Conservation (phyloP, 495 filamentous ascomycete genomes). For the Talaromyces wortmannii region DNA sequence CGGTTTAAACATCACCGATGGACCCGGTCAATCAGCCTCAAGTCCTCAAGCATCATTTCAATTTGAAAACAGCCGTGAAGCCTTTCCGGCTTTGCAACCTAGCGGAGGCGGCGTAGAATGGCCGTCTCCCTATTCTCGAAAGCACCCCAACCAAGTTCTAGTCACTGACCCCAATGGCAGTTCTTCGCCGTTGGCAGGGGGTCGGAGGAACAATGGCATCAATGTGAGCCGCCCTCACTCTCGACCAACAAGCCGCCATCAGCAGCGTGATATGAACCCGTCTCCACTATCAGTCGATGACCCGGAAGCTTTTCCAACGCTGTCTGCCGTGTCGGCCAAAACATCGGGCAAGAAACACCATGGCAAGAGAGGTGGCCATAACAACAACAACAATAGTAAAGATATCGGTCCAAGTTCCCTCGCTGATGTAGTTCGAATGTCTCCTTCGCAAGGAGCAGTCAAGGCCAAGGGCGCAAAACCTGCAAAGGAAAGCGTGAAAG, state of each 20-base stretch:
- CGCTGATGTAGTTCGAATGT: constrained; percentile 92
- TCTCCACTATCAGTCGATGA: constrained; percentile 81
- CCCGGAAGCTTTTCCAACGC: constrained; percentile 89
- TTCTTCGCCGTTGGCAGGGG: neutral
- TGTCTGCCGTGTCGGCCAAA: constrained; percentile 75
- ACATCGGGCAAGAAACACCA: constrained; percentile 76
- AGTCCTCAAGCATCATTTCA: constrained; percentile 63
- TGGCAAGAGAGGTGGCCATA: constrained; percentile 77
- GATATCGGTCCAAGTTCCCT: constrained; percentile 73
- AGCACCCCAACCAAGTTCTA: constrained; percentile 35
- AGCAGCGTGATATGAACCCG: constrained; percentile 59
- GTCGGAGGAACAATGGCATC: neutral
- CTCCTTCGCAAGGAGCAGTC: constrained; percentile 62
- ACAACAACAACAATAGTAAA: constrained; percentile 52
- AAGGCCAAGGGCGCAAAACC: constrained; percentile 41
- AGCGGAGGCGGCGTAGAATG: constrained; percentile 31
- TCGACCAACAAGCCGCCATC: constrained; percentile 79
- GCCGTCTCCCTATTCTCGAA: constrained; percentile 38
- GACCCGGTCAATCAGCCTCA: constrained; percentile 25
- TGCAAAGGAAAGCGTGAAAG: constrained; percentile 37
- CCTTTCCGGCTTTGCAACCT: constrained; percentile 76
- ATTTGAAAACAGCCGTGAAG: constrained; percentile 65
- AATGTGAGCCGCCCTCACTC: constrained; percentile 55
- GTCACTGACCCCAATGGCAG: neutral
- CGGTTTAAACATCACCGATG: constrained; percentile 57